Base-by-base conservation (phyloP, 2,329 filamentous ascomycete species). In the Xylariales sp. region DNA sequence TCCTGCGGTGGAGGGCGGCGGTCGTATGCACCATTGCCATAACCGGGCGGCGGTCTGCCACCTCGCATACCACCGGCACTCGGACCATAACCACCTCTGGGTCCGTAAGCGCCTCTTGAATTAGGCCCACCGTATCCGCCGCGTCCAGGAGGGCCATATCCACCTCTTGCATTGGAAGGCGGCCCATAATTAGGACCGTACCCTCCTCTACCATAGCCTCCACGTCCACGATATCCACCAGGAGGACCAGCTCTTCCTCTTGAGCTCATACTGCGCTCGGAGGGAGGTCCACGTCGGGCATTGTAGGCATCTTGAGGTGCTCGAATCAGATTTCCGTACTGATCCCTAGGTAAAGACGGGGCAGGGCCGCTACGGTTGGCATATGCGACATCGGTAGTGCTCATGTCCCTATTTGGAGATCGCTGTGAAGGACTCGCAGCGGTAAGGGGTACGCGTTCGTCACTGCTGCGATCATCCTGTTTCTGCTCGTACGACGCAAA, bases 401-500 rank as follows among this genome's bases (percentile, higher is more conserved):
- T 59, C 42, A 64, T 55, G 40, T 71, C 70, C 39, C 64, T 62
- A 52, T 68, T 74, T 15, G 70, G 72, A 3, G 74, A 78, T 50
- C 70, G 69, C 28, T 82, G 72, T 14, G 76, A 77, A 3, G 81
- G 79, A 41, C 79, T 82, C 38, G 74, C 70, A 6, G 77, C 70
- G 14, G 86, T 90, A 44, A 89, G 65, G 1, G 86, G 86, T 12
- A 84, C 76, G 42, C 76, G 76, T 58, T 89, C 86, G 50, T 89
- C 86, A 54, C 76, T 82, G 48, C 70, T 72, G 43, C 69, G 69
- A 42, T 78, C 76, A 22, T 81, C 74, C 51, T 74, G 77, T 54
- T 76, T 77, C 9, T 31, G 15, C 50, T 88, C 85, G 50, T 80
- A 89, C 0, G 82, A 71, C 3, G 82, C 76, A 59, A 84, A 82